Conservation (phyloP, 140 eudicot species). For the Oenanthe javanica region DNA sequence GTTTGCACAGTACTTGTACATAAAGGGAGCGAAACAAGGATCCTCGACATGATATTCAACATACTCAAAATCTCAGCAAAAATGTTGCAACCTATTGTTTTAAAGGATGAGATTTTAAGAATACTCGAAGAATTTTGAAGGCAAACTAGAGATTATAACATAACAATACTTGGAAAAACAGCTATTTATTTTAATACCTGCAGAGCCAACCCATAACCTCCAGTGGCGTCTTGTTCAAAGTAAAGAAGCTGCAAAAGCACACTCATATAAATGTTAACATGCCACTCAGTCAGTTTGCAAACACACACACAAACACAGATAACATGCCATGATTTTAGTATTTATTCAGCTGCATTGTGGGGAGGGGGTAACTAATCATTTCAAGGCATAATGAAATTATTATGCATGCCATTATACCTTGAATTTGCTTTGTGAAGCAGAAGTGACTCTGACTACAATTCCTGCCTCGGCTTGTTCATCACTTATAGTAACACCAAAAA, state of each 20-base stretch:
- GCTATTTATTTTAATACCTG: constrained; percentile 41
- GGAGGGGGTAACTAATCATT: background rate
- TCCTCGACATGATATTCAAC: background rate
- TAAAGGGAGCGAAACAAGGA: background rate
- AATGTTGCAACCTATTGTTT: background rate
- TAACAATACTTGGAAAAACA: background rate
- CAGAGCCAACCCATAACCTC: constrained; percentile 72
- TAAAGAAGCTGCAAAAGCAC: constrained; percentile 65
- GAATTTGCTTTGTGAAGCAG: constrained; percentile 90
- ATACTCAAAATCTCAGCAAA: background rate
- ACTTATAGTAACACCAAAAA: constrained; percentile 66
- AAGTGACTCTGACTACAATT: constrained; percentile 81
- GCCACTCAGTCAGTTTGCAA: background rate
- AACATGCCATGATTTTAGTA: background rate
- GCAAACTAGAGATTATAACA: background rate
- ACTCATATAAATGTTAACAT: background rate
- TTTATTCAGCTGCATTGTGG: background rate
- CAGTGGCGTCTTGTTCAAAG: constrained; percentile 79
- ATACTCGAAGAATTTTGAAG: background rate
- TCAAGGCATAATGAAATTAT: background rate
- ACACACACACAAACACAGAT: background rate
- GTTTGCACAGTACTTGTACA: background rate
- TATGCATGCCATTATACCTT: constrained; percentile 36
- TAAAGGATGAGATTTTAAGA: background rate
- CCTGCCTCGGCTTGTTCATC: constrained; percentile 93